Evolutionary conservation across 2,329 filamentous ascomycete species (phyloP).

Genomic region (Alternaria consortialis): DNA sequence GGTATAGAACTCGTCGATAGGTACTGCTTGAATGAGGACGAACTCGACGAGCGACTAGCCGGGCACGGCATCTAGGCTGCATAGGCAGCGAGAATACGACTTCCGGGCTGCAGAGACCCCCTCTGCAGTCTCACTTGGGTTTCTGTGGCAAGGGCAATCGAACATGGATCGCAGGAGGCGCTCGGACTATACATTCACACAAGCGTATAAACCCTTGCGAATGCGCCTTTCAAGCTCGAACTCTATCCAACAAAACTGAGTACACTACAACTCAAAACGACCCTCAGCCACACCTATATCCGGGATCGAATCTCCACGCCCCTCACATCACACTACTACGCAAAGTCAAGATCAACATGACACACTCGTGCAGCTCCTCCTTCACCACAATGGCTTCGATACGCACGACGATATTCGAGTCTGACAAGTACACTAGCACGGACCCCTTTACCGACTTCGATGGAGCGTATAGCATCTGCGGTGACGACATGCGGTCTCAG

Average conservation of each 20-base stretch:
- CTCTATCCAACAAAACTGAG: not conserved
- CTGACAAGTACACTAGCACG: not conserved
- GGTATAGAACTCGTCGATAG: not conserved
- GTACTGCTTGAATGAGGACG: not conserved
- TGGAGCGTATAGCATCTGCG: not conserved
- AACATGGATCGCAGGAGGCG: too few species aligned
- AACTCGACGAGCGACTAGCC: not conserved
- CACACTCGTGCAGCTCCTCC: slow-evolving; percentile 4
- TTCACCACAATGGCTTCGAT: slow-evolving; percentile 11
- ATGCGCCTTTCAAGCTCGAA: not conserved
- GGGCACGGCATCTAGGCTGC: not conserved
- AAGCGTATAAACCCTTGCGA: too few species aligned
- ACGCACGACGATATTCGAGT: not conserved
- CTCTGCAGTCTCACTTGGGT: not conserved
- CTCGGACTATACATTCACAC: too few species aligned
- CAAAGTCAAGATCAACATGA: not conserved
- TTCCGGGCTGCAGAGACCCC: not conserved
- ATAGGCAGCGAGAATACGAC: not conserved
- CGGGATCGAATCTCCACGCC: not conserved
- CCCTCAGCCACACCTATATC: not conserved
- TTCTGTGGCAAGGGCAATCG: not conserved
- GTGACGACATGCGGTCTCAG: not conserved
- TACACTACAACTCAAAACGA: not conserved
- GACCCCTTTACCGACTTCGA: slow-evolving; percentile 9
- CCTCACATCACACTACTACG: not conserved